These are phyloP conservation scores for Salix koriyanagi DNA, from an alignment of 345 rosid genomes.

Conservation along the genomic window DNA sequence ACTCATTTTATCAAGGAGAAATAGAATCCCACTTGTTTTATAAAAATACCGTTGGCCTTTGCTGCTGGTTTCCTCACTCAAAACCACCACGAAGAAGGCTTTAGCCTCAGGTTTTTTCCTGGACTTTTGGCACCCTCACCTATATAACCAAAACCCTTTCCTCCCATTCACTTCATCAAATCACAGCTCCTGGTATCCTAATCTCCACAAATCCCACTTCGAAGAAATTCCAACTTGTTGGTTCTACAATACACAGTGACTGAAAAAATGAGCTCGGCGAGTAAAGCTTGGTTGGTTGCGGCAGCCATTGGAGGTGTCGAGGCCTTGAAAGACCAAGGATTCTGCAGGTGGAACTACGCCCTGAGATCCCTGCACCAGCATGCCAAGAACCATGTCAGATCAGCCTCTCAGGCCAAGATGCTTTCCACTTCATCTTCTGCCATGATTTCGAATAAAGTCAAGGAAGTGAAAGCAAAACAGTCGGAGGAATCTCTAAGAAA, in stretches of 20 bases:
- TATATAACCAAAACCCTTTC: no score
- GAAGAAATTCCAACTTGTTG: no score
- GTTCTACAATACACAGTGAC: no score
- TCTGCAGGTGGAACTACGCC: slow-evolving; percentile 36
- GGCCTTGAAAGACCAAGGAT: slow-evolving; percentile 39
- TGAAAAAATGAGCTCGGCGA: slow-evolving; percentile 24
- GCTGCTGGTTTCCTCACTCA: not conserved
- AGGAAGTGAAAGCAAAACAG: slow-evolving; percentile 7
- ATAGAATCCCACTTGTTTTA: no score
- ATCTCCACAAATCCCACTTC: no score
- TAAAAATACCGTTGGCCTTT: not conserved
- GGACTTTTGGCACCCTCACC: no score
- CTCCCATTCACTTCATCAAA: no score
- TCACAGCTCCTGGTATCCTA: no score
- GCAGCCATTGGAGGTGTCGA: slow-evolving; percentile 34
- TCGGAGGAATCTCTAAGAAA: slow-evolving; percentile 14
- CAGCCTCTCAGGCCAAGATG: slow-evolving; percentile 8
- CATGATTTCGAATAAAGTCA: slow-evolving; percentile 1
- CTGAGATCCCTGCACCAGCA: slow-evolving; percentile 16
- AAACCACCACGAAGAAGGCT: no score
- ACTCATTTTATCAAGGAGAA: no score
- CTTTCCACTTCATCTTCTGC: slow-evolving; percentile 14
- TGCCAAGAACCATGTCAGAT: slow-evolving; percentile 19
- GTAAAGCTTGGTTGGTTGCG: slow-evolving; percentile 38
- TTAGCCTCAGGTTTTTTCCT: no score